Conservation (phyloP, 139 green algal species). For the Auxenochlorella pyrenoidosa region DNA sequence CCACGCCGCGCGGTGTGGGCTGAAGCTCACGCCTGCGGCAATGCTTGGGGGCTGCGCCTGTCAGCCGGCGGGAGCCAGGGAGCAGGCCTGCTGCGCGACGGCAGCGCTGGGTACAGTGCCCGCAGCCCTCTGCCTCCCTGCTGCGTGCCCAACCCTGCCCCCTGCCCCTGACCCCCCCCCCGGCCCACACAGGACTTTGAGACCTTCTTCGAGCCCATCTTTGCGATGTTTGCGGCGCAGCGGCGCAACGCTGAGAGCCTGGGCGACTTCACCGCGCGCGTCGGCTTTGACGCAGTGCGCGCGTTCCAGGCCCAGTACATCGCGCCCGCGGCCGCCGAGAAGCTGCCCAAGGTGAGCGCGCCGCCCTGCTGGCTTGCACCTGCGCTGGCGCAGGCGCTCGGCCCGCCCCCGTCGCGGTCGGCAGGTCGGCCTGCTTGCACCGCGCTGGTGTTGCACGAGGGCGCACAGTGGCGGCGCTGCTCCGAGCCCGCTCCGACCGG, state of each 20-base stretch:
- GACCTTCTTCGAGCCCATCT: slow-evolving; percentile 91
- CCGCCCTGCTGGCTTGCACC: not conserved
- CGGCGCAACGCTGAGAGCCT: slow-evolving; percentile 78
- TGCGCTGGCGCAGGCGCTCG: too few species aligned
- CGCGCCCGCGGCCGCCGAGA: not conserved
- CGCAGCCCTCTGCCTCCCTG: too few species aligned
- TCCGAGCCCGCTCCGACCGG: too few species aligned
- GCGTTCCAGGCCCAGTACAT: slow-evolving; percentile 63
- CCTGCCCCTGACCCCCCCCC: too few species aligned
- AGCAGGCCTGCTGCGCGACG: not conserved
- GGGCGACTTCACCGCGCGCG: slow-evolving; percentile 88
- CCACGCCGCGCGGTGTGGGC: too few species aligned
- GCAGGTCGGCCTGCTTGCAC: too few species aligned
- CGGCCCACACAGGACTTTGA: slow-evolving; percentile 85
- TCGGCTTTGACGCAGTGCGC: slow-evolving; percentile 61
- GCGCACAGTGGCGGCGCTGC: too few species aligned
- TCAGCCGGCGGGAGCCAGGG: not conserved
- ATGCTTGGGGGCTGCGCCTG: too few species aligned
- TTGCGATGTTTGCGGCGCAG: slow-evolving; percentile 77
- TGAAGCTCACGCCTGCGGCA: too few species aligned
- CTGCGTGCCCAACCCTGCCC: not conserved
- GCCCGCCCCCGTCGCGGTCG: too few species aligned
- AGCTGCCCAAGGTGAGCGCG: slow-evolving; percentile 35
- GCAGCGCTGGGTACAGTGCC: too few species aligned
- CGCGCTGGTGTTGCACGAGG: too few species aligned